These are phyloP conservation scores for Fraxinus ornus DNA, from an alignment of 305 asterid genomes.

Conservation along the genomic window DNA sequence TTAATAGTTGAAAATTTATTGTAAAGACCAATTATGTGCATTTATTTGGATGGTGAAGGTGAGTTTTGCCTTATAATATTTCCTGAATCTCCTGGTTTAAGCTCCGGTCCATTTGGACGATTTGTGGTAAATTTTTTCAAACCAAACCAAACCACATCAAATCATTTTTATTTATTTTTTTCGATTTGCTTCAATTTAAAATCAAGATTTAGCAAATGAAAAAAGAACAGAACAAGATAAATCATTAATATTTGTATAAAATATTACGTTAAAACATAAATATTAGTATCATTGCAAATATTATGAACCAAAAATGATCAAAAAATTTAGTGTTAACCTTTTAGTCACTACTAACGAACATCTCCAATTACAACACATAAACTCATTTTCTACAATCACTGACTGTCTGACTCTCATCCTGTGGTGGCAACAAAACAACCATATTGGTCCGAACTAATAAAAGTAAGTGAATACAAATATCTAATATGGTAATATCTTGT, in stretches of 20 bases:
- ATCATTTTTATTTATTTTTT: background rate
- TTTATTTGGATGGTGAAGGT: background rate
- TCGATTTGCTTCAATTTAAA: too few relatives aligned
- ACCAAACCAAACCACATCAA: background rate
- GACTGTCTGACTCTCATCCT: too few relatives aligned
- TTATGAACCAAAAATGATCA: too few relatives aligned
- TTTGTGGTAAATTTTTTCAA: background rate
- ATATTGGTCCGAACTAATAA: too few relatives aligned
- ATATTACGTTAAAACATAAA: background rate
- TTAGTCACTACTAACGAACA: background rate
- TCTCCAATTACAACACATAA: too few relatives aligned
- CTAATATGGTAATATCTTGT: too few relatives aligned
- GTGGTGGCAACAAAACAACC: too few relatives aligned
- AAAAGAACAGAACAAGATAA: background rate
- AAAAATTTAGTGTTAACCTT: background rate
- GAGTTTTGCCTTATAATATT: background rate
- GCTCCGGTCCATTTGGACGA: background rate
- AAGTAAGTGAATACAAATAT: too few relatives aligned
- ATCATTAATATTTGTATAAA: background rate
- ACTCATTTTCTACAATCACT: too few relatives aligned
- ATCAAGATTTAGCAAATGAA: background rate
- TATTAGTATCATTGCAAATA: background rate
- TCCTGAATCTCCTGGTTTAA: background rate
- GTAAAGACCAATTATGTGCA: background rate
- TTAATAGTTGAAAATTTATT: background rate